Base-by-base conservation (phyloP, 345 rosid genomes). In the Bruguiera sexangula region DNA sequence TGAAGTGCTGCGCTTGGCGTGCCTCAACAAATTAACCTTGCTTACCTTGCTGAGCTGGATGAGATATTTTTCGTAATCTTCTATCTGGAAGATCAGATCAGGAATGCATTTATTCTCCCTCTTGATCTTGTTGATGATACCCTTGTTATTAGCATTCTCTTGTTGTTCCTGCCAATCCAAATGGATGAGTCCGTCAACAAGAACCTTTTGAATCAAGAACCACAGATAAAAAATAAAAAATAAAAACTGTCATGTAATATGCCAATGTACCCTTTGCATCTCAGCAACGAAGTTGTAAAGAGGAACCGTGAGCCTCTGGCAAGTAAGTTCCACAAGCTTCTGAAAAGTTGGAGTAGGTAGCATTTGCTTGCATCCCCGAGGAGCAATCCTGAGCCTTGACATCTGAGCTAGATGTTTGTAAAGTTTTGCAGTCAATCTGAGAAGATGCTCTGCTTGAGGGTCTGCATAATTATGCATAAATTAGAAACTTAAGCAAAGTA, bases 31-130 rank as follows among this genome's bases (percentile, higher is more conserved):
- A 75, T 92, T 92, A 48, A 88, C 66, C 76, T 89, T 92, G 73
- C 85, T 84, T 16, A 67, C 82, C 80, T 88, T 89, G 85, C 96
- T 85, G 15, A 92, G 89, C 75, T 79, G 91, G 70, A 92, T 92
- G 22, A 92, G 87, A 64, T 87, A 82, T 70, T 82, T 88, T 68
- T 92, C 97, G 7, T 79, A 92, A 71, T 89, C 93, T 76, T 92
- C 97, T 55, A 92, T 88, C 78, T 88, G 96, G 73, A 84, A 92
- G 62, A 92, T 88, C 68, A 92, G 77, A 66, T 88, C 94, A 2
- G 96, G 97, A 63, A 92, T 86, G 88, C 88, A 86, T 79, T 82
- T 87, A n/a, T 89, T 89, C 81, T 92, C 97, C 84, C 88, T 86
- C 78, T 85, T 89, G 71, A 89, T 92, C 89, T 86, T 89, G 81